A percentile compares a stretch with the other conserved stretches of the same genome.
Evolutionary conservation across 345 rosid genomes (phyloP).

Genomic region (Ceriops zippeliana): DNA sequence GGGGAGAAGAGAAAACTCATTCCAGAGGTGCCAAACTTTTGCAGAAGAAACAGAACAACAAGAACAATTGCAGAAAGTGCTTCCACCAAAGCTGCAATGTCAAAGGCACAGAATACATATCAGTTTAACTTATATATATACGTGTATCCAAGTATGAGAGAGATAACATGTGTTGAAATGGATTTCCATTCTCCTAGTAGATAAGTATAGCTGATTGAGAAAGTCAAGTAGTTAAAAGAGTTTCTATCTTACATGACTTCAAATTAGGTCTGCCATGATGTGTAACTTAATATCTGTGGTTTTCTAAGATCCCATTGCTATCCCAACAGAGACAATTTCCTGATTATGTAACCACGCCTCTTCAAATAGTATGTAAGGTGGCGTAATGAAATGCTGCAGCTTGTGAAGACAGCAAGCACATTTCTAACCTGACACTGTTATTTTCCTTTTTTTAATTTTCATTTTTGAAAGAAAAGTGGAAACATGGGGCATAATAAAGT

Average conservation of each 20-base stretch:
- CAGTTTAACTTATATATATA: no score
- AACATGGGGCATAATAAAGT: no score
- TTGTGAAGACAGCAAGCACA: no score
- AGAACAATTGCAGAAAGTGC: slow-evolving; percentile 66
- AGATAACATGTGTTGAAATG: no score
- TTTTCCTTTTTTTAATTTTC: no score
- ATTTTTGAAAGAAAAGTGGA: no score
- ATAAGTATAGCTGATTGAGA: background rate
- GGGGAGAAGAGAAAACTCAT: slow-evolving; percentile 90
- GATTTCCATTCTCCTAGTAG: background rate
- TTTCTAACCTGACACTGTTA: no score
- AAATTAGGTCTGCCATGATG: background rate
- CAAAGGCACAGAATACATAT: background rate
- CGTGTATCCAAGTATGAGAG: no score
- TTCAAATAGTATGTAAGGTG: background rate
- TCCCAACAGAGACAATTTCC: background rate
- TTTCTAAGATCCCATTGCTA: background rate
- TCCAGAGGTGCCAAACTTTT: slow-evolving; percentile 74
- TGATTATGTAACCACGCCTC: background rate
- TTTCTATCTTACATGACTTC: background rate
- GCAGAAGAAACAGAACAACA: slow-evolving; percentile 64
- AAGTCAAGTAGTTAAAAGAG: background rate
- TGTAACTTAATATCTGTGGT: background rate
- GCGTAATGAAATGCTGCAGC: no score
- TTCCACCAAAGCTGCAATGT: slow-evolving; percentile 67